phyloP scores from a whole-genome alignment of 1,284 basidiomycete genomes.

The Psilocybe mexicana region DNA sequence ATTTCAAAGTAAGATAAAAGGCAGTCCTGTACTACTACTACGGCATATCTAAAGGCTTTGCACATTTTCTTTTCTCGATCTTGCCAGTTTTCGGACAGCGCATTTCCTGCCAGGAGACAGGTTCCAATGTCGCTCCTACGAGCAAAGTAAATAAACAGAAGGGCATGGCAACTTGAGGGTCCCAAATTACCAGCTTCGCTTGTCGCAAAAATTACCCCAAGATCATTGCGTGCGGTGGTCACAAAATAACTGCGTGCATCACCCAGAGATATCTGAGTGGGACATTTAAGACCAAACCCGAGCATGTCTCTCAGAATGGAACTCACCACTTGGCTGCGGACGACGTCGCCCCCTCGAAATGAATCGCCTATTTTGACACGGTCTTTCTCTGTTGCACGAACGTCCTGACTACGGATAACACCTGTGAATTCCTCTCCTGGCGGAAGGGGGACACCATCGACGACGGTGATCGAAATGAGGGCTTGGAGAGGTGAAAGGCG shows the following conservation, averaged over 20 bases:
- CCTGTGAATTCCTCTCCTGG: conserved; percentile 93
- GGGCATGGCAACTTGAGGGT: not conserved
- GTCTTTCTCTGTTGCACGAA: conserved; percentile 91
- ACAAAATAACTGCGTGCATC: conserved; percentile 94
- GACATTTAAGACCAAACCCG: not conserved
- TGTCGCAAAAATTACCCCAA: conserved; percentile 89
- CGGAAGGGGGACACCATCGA: conserved; percentile 88
- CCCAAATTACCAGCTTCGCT: conserved; percentile 66
- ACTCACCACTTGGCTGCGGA: conserved; percentile 89
- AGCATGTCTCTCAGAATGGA: not conserved
- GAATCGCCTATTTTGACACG: conserved; percentile 92
- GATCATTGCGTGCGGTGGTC: conserved; percentile 91
- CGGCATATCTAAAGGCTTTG: conserved; percentile 68
- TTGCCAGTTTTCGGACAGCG: conserved; percentile 81
- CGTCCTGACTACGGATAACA: conserved; percentile 89
- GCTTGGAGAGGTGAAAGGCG: conserved; percentile 90
- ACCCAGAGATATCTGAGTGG: conserved; percentile 81
- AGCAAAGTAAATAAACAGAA: not conserved
- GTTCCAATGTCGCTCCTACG: conserved; percentile 76
- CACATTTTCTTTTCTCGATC: conserved; percentile 86
- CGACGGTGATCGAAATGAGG: conserved; percentile 83
- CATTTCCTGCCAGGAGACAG: conserved; percentile 93
- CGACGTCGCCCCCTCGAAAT: conserved; percentile 95
- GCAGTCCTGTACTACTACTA: conserved; percentile 1
- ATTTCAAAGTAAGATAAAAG: no score